Evolutionary conservation across 2,329 filamentous ascomycete species (phyloP), one percentile per base, ranked within the genome.

Genomic region (Leptographium radiaticola): DNA sequence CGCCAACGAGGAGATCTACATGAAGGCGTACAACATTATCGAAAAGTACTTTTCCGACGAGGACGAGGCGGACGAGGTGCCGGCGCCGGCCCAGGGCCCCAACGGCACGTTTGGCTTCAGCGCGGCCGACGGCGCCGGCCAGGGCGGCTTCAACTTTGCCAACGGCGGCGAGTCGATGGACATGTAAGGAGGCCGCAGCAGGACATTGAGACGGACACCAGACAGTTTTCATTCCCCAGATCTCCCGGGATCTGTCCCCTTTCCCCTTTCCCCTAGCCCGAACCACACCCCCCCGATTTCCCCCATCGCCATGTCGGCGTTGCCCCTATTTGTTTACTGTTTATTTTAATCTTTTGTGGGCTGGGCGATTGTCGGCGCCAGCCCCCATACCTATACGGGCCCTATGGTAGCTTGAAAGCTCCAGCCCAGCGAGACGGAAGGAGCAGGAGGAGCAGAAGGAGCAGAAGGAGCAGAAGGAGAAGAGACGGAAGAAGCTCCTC

Each of bases 1-100:
- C 65, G 91, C 91, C 75, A 98, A 98, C 73, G 93, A 98, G 74
- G 93, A 98, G 74, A 98, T 98, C 63, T 98, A 98, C 79, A 97
- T 98, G 91, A 98, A 98, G 83, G 93, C 93, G 0, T 98, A 97
- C 80, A 97, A 95, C 80, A 98, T 98, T 72, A 98, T 98, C 62
- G 93, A 98, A 79, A 96, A 96, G 77, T 98, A 98, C 80, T 98
- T 98, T 76, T 96, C 90, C 0, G 93, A 98, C 65, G 93, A 98
- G 62, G 93, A 97, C 54, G 93, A 95, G 67, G 89, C 90, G 63
- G 87, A 89, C 58, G 88, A 94, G 64, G 75, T 74, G 45, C 80
- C 89, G 70, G 85, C 87, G 57, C 85, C 89, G 66, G 68, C 75
- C 31, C 81, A 84, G 63, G 81, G 80, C 47, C 69, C 76, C 43